A percentile compares a stretch with the other conserved stretches of the same genome.
phyloP scores from a whole-genome alignment of 2,329 filamentous ascomycete genomes.

The Ophiocordyceps polyrhachis-furcata region DNA sequence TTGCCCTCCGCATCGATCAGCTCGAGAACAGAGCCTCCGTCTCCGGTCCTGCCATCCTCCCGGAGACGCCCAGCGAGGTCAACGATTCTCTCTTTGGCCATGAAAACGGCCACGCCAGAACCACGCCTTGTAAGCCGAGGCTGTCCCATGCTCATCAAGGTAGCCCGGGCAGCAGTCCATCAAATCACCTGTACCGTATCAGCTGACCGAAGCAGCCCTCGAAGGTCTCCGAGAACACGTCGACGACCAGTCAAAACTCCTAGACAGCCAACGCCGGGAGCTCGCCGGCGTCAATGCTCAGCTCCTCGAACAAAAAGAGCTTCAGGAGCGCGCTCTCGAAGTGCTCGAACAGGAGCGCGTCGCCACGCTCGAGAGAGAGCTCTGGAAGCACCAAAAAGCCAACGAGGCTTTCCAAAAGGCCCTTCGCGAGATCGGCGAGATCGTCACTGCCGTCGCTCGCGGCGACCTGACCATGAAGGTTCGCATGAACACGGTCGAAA shows the following conservation, averaged over 20 bases:
- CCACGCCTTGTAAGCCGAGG: slow-evolving; percentile 19
- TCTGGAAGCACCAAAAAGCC: slow-evolving; percentile 94
- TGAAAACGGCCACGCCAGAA: slow-evolving; percentile 32
- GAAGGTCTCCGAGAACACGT: slow-evolving; percentile 77
- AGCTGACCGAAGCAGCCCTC: slow-evolving; percentile 65
- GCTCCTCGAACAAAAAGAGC: slow-evolving; percentile 66
- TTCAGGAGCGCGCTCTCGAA: slow-evolving; percentile 66
- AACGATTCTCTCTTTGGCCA: slow-evolving; percentile 45
- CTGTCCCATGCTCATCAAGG: slow-evolving; percentile 24
- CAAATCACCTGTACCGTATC: slow-evolving; percentile 19
- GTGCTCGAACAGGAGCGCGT: slow-evolving; percentile 77
- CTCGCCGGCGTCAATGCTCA: slow-evolving; percentile 74
- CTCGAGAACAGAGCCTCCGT: slow-evolving; percentile 62
- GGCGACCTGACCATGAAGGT: slow-evolving; percentile 96
- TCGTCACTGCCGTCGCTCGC: slow-evolving; percentile 87
- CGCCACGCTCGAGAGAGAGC: slow-evolving; percentile 72
- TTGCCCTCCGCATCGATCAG: slow-evolving; percentile 59
- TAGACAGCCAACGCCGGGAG: slow-evolving; percentile 71
- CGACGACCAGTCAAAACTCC: slow-evolving; percentile 81
- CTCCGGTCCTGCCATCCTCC: slow-evolving; percentile 40
- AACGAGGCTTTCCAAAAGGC: slow-evolving; percentile 98
- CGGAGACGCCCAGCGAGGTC: slow-evolving; percentile 67
- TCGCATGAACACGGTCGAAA: slow-evolving; percentile 84
- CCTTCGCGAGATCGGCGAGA: slow-evolving; percentile 86
- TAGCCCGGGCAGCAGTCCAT: slow-evolving; percentile 15